phyloP scores from a whole-genome alignment of 805 yeast species.

The Schwanniomyces sp. region DNA sequence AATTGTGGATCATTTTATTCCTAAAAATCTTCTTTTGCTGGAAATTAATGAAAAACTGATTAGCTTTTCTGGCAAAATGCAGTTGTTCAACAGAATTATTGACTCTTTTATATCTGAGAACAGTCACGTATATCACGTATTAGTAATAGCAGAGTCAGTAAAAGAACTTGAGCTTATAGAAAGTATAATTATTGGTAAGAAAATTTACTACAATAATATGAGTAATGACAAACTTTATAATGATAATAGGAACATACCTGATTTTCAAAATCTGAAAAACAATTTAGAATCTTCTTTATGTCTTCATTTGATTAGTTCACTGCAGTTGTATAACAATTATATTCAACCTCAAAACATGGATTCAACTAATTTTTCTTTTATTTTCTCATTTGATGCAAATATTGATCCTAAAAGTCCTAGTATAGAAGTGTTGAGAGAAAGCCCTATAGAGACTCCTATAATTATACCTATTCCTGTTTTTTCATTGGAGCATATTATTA shows the following conservation, averaged over 20 bases:
- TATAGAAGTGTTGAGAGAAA: constrained; percentile 30
- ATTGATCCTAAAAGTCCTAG: constrained; percentile 35
- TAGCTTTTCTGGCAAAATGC: constrained; percentile 59
- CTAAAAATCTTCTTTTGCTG: constrained; percentile 64
- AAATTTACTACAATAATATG: constrained; percentile 61
- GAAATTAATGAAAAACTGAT: constrained; percentile 59
- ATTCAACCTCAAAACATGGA: constrained; percentile 16
- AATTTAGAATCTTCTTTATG: constrained; percentile 9
- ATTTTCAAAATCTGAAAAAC: background rate
- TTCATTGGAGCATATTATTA: constrained; percentile 31
- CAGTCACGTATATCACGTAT: constrained; percentile 19
- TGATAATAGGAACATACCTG: constrained; percentile 24
- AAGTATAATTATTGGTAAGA: constrained; percentile 73
- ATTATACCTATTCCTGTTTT: constrained; percentile 34
- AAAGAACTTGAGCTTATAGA: constrained; percentile 80
- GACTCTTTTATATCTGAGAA: constrained; percentile 23
- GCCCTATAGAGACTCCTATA: constrained; percentile 25
- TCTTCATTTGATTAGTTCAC: constrained; percentile 29
- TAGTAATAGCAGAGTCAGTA: constrained; percentile 58
- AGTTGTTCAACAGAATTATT: constrained; percentile 50
- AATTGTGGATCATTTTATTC: constrained; percentile 75
- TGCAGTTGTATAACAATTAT: constrained; percentile 34
- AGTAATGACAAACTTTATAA: constrained; percentile 63
- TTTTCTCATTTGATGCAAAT: constrained; percentile 36
- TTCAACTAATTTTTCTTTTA: constrained; percentile 22